Evolutionary conservation across 257 asterid genomes (phyloP).

Genomic region (Agastache rugosa): DNA sequence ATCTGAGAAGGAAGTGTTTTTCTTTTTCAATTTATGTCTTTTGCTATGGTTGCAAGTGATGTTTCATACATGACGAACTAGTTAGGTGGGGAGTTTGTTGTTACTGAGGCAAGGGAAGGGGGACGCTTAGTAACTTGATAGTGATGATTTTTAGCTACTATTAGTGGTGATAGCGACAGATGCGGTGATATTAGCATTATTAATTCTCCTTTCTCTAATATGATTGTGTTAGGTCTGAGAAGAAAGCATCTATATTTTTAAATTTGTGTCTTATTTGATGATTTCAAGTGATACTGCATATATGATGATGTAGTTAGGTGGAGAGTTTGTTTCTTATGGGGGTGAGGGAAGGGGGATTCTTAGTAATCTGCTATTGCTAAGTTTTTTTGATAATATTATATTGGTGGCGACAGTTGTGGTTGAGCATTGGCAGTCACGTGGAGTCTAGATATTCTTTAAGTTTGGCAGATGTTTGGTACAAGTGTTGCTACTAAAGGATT

Average conservation of each 20-base stretch:
- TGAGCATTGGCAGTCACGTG: not conserved
- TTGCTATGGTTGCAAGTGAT: not conserved
- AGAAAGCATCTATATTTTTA: not conserved
- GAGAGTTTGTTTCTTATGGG: constrained; percentile 22
- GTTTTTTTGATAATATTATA: not conserved
- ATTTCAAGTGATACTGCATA: not conserved
- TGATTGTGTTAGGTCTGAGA: constrained; percentile 4
- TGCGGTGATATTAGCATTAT: not conserved
- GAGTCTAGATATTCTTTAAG: not conserved
- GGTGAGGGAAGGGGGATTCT: not conserved
- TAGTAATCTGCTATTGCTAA: not conserved
- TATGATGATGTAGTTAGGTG: constrained; percentile 8
- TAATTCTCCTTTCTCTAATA: constrained; percentile 3
- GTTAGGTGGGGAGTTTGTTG: constrained; percentile 26
- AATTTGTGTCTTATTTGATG: not conserved
- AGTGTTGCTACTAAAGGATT: not conserved
- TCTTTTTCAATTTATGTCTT: not conserved
- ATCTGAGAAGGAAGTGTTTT: not conserved
- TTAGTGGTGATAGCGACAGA: not conserved
- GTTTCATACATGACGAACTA: not conserved
- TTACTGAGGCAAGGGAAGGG: constrained; percentile 1
- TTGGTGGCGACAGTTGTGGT: not conserved
- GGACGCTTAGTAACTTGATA: not conserved
- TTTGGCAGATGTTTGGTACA: not conserved
- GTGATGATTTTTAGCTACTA: constrained; percentile 5